Percentiles rank a stretch among this genome's conserved stretches.
These are phyloP conservation scores for Calcarisporium arbuscula DNA, from an alignment of 2,329 filamentous ascomycete genomes.

Conservation along the genomic window DNA sequence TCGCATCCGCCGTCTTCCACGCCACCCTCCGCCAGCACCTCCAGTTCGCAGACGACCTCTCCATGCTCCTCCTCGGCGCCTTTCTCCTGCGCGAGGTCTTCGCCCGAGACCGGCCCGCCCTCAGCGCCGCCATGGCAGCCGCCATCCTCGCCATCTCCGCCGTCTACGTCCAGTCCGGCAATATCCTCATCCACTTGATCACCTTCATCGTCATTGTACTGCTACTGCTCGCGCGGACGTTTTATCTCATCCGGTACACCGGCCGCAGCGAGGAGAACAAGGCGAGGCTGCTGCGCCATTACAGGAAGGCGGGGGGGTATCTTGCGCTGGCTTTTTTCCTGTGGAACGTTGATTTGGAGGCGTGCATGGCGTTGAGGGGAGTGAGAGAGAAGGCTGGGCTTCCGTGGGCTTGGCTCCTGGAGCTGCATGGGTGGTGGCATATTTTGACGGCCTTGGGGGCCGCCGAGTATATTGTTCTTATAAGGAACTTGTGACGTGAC, in stretches of 20 bases:
- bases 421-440: slow-evolving; percentile 39
- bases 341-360: slow-evolving; percentile 32
- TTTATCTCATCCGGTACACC: too few relatives aligned
- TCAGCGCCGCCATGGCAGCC: too few relatives aligned
- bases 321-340: slow-evolving; percentile 31
- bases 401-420: slow-evolving; percentile 30
- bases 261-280: too few relatives aligned
- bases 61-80: too few relatives aligned
- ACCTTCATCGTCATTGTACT: slow-evolving; percentile 19
- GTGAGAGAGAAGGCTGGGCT: slow-evolving; percentile 23
- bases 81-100: too few relatives aligned
- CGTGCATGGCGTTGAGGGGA: slow-evolving; percentile 21
- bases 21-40: too few relatives aligned
- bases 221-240: slow-evolving; percentile 6
- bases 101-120: too few relatives aligned
- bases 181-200: slow-evolving; percentile 27
- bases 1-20: slow-evolving; percentile 26
- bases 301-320: slow-evolving; percentile 16
- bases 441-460: slow-evolving; percentile 34
- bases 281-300: slow-evolving; percentile 2
- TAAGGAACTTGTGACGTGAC: too few relatives aligned
- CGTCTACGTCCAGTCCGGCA: slow-evolving; percentile 24
- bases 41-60: too few relatives aligned
- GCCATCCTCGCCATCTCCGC: slow-evolving; percentile 27
- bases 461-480: too few relatives aligned